Evolutionary conservation across 345 rosid species (phyloP).

Genomic region (Citrus mangshanensis): DNA sequence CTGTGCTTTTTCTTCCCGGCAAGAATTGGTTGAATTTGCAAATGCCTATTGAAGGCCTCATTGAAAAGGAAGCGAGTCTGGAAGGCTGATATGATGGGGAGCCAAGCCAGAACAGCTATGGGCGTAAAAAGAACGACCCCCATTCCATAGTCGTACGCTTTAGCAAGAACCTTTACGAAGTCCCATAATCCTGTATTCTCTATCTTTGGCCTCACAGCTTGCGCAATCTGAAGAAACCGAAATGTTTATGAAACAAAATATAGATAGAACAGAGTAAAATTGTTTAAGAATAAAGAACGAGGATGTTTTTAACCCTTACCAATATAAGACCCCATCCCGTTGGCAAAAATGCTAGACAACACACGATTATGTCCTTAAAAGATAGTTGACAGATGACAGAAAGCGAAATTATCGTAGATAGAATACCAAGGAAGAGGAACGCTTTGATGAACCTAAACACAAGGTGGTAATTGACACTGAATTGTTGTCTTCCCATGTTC

Average conservation of each 20-base stretch:
- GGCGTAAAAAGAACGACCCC: constrained; percentile 81
- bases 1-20: constrained; percentile 68
- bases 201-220: constrained; percentile 80
- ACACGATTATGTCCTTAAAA: constrained; percentile 63
- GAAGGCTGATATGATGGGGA: constrained; percentile 79
- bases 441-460: constrained; percentile 76
- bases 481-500: constrained; percentile 73
- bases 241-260: background rate
- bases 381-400: constrained; percentile 72
- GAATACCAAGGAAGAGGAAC: constrained; percentile 70
- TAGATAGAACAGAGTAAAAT: too few species aligned
- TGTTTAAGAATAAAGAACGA: background rate
- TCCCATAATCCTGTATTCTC: constrained; percentile 74
- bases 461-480: constrained; percentile 73
- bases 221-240: constrained; percentile 59
- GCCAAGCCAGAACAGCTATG: constrained; percentile 85
- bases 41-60: constrained; percentile 73
- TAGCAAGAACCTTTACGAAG: constrained; percentile 64
- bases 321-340: constrained; percentile 95
- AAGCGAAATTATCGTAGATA: constrained; percentile 60
- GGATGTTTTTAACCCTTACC: constrained; percentile 41
- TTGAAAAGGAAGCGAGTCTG: constrained; percentile 92
- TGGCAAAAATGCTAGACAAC: constrained; percentile 87
- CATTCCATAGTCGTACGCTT: constrained; percentile 96
- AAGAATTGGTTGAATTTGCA: constrained; percentile 93